Base-by-base conservation (phyloP, 2,329 filamentous ascomycete species). In the Fusarium albidum region DNA sequence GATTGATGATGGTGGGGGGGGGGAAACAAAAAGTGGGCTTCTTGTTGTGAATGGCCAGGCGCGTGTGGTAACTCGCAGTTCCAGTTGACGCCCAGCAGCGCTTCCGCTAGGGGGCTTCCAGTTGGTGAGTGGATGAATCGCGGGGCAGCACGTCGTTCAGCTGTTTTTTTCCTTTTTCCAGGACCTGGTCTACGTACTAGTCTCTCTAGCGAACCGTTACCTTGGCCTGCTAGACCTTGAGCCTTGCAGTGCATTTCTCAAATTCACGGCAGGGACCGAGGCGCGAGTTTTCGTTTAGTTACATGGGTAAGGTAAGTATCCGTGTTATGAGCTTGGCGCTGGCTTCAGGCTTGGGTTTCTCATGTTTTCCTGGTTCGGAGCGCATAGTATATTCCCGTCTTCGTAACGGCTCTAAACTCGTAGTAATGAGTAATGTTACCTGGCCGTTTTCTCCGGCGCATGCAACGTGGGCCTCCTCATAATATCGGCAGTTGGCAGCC, bases 1-100 rank as follows among this genome's bases (percentile, higher is more conserved):
- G 61, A 61, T 63, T 63, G 56, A 41, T 44, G 59, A 44, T 40
- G 51, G 49, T 59, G 61, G 48, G 38, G 57, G 60, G 59, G 55
- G 49, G 52, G 41, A 56, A 65, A 59, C 52, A 56, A 66, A 56
- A 56, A 57, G 64, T 42, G 62, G 62, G 49, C 15, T 47, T 40
- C n/a, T 43, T 33, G 34, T 43, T 33, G 34, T 56, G 50, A 53
- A 42, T 49, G 34, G 27, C 18, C 41, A 45, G 48, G 46, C 49
- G 49, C 52, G 45, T 33, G 43, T 48, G 48, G 45, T 32, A 31
- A 37, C 31, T 45, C 33, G 28, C 35, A 31, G 31, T 14, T n/a
- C 27, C 40, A 44, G 51, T 29, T 52, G 27, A 35, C 34, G 25
- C 15, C 47, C 28, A 25, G 25, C 27, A 50, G 31, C 21, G 21